These are phyloP conservation scores for Fusarium secorum DNA, from an alignment of 2,329 filamentous ascomycete genomes.

Conservation along the genomic window DNA sequence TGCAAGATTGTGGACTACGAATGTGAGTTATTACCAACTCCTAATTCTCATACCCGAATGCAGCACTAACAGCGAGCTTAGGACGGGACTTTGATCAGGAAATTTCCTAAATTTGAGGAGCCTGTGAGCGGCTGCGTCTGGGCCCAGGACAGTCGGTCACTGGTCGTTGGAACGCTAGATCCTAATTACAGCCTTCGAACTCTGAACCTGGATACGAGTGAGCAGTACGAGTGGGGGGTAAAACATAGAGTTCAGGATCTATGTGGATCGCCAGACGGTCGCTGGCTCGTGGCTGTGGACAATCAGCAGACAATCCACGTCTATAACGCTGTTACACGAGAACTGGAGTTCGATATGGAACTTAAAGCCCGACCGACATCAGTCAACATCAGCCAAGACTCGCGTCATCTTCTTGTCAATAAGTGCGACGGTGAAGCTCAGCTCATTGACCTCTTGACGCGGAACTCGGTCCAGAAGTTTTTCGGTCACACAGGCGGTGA, in stretches of 20 bases:
- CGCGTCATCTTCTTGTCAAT: constrained; percentile 82
- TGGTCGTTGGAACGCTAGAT: constrained; percentile 82
- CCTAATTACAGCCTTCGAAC: constrained; percentile 71
- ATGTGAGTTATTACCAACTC: constrained; percentile 56
- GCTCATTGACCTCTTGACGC: constrained; percentile 78
- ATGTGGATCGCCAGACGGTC: constrained; percentile 81
- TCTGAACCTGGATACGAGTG: constrained; percentile 71
- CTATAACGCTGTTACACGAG: constrained; percentile 79
- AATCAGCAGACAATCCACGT: constrained; percentile 75
- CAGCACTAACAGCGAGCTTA: constrained; percentile 47
- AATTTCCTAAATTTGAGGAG: constrained; percentile 76
- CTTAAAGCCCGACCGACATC: constrained; percentile 74
- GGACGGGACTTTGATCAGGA: constrained; percentile 70
- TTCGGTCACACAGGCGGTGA: constrained; percentile 77
- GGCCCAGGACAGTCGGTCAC: constrained; percentile 77
- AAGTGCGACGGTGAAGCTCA: constrained; percentile 79
- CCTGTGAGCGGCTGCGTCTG: constrained; percentile 92
- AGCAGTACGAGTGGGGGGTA: constrained; percentile 71
- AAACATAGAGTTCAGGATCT: constrained; percentile 83
- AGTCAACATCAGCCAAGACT: constrained; percentile 82
- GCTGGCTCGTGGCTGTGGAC: constrained; percentile 80
- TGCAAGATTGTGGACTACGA: constrained; percentile 78
- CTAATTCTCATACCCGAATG: neutral
- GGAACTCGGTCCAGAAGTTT: constrained; percentile 76
- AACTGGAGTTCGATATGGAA: constrained; percentile 77